Evolutionary conservation across 1,284 basidiomycete genomes (phyloP).

Genomic region (Leucoagaricus sp.): DNA sequence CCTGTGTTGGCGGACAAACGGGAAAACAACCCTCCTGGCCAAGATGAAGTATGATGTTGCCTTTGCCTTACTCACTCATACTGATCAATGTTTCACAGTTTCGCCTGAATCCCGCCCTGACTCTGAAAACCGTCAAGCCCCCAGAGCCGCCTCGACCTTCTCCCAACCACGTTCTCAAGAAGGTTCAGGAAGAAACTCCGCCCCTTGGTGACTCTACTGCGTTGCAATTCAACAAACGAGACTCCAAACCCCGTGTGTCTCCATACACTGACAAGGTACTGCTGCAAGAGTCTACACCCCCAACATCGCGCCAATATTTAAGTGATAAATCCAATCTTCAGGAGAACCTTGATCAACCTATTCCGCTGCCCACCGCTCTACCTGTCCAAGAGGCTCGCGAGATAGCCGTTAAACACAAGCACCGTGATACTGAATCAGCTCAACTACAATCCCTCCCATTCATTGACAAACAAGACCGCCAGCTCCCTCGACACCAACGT

Average conservation of each 20-base stretch:
- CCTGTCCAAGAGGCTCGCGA: not conserved
- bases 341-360: not conserved
- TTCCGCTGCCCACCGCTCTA: not conserved
- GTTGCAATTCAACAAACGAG: not conserved
- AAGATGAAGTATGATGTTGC: slow-evolving; percentile 1
- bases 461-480: not conserved
- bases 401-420: not conserved
- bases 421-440: not conserved
- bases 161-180: not conserved
- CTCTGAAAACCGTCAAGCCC: not conserved
- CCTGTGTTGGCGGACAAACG: not conserved
- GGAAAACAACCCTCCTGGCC: not conserved
- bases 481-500: not conserved
- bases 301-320: not conserved
- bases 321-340: slow-evolving; percentile 5
- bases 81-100: not conserved
- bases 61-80: not conserved
- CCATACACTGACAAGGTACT: not conserved
- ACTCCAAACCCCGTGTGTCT: not conserved
- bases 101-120: not conserved
- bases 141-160: not conserved
- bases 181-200: not conserved
- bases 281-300: slow-evolving; percentile 3
- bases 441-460: not conserved
- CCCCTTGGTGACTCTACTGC: not conserved